Conservation (phyloP, 441 rosid species). For the Croton laevigatus region DNA sequence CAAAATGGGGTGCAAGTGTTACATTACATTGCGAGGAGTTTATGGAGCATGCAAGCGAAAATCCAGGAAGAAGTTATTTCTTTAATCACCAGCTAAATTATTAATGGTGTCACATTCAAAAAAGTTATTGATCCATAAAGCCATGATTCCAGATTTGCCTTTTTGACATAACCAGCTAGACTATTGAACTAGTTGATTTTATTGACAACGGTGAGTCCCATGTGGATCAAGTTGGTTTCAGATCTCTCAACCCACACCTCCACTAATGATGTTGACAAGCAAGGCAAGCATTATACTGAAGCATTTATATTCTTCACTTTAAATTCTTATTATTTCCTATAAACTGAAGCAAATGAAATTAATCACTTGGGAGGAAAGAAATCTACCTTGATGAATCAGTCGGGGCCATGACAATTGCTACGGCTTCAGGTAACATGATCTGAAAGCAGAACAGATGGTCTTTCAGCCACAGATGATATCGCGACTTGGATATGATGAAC, state of each 20-base stretch:
- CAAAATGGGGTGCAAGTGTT: too few species aligned
- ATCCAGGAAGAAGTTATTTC: background rate
- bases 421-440: conserved; percentile 97
- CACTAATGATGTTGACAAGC: background rate
- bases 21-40: too few species aligned
- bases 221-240: background rate
- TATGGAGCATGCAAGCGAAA: too few species aligned
- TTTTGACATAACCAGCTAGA: background rate
- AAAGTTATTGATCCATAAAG: background rate
- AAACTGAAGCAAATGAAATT: conserved; percentile 12
- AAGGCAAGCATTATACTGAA: background rate
- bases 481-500: too few species aligned
- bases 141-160: background rate
- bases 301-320: background rate
- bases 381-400: conserved; percentile 69
- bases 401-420: conserved; percentile 97
- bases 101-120: background rate
- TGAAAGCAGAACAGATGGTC: conserved; percentile 23
- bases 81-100: background rate
- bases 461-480: background rate
- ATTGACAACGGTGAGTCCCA: background rate
- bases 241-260: background rate
- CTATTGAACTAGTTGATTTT: too few species aligned
- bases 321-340: background rate
- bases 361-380: background rate